These are phyloP conservation scores for Neofusicoccum parvum DNA, from an alignment of 2,329 filamentous ascomycete species.

Conservation along the genomic window DNA sequence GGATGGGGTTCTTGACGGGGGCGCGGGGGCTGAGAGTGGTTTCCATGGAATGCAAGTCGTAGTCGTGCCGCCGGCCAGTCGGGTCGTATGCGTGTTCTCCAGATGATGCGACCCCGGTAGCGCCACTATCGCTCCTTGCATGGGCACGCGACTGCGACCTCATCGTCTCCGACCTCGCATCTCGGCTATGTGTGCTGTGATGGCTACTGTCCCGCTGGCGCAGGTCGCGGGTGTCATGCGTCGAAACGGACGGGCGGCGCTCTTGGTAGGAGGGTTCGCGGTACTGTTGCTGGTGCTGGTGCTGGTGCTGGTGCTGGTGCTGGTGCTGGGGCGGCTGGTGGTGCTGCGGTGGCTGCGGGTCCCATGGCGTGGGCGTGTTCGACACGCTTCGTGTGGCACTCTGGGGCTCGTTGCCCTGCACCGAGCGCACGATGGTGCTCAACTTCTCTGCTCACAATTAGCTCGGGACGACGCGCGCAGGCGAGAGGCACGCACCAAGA, in stretches of 20 bases:
- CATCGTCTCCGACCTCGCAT: constrained; percentile 35
- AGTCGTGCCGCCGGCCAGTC: constrained; percentile 77
- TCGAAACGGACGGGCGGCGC: constrained; percentile 21
- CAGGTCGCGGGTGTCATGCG: constrained; percentile 5
- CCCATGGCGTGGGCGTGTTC: constrained; percentile 67
- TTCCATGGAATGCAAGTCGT: constrained; percentile 96
- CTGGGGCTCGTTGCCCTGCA: constrained; percentile 50
- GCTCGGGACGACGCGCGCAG: constrained; percentile 25
- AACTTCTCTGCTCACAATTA: constrained; percentile 74
- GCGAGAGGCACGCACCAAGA: constrained; percentile 64
- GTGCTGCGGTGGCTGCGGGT: constrained; percentile 42
- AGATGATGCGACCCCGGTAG: constrained; percentile 64
- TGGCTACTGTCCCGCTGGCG: constrained; percentile 33
- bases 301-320: neutral
- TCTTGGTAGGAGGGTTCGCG: constrained; percentile 38
- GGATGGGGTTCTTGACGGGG: constrained; percentile 80
- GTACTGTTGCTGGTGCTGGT: too few relatives aligned
- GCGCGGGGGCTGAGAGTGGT: constrained; percentile 72
- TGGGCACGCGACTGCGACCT: constrained; percentile 54
- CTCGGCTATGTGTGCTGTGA: constrained; percentile 23
- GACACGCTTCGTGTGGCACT: constrained; percentile 31
- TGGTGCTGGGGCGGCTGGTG: neutral
- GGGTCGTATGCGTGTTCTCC: constrained; percentile 78
- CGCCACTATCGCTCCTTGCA: constrained; percentile 70
- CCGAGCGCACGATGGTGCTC: constrained; percentile 86